A percentile compares a stretch with the other conserved stretches of the same genome.
Evolutionary conservation across 2,329 filamentous ascomycete species (phyloP).

Genomic region (Cercospora sojina): DNA sequence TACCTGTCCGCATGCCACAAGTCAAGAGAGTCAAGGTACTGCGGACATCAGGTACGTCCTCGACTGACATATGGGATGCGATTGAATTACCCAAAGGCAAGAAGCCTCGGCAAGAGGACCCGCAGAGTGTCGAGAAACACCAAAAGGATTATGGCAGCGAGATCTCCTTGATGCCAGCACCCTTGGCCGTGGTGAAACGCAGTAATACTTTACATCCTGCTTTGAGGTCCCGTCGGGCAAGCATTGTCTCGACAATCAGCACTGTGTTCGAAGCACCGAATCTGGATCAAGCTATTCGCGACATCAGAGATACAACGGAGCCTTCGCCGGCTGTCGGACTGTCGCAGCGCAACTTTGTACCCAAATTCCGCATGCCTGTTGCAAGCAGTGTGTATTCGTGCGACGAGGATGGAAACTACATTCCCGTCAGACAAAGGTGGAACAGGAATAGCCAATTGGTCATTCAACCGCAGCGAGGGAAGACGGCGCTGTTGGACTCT

Average conservation of each 20-base stretch:
- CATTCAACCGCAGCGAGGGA: not conserved
- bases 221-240: not conserved
- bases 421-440: conserved; percentile 8
- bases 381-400: conserved; percentile 16
- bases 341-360: not conserved
- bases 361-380: not conserved
- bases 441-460: not conserved
- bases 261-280: not conserved
- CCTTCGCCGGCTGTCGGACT: not conserved
- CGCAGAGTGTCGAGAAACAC: not conserved
- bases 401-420: conserved; percentile 5
- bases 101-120: not conserved
- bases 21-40: not conserved
- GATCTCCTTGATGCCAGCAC: conserved; percentile 2
- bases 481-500: not conserved
- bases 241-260: not conserved
- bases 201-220: not conserved
- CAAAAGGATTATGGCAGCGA: not conserved
- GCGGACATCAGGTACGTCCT: not conserved
- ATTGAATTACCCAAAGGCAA: not conserved
- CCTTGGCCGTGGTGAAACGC: not conserved
- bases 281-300: not conserved
- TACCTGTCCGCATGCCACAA: not conserved
- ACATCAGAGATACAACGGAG: not conserved
- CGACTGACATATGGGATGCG: not conserved